These are phyloP conservation scores for Sphagnum fallax DNA, from an alignment of 228 moss, liverwort and hornwort genomes.

Conservation along the genomic window DNA sequence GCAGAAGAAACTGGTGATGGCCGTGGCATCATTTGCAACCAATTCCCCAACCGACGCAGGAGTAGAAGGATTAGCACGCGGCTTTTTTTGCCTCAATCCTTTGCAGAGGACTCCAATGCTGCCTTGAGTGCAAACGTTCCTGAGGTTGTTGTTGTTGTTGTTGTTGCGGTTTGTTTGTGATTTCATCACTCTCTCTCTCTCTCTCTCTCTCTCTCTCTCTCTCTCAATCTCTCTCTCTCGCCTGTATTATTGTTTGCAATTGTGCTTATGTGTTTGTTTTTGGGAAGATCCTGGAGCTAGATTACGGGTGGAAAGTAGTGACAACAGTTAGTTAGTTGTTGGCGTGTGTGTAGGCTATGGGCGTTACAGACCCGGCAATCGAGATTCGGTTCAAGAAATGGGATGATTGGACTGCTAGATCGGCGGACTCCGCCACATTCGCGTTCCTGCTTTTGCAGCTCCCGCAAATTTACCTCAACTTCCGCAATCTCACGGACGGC, in stretches of 20 bases:
- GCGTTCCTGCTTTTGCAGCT: constrained; percentile 81
- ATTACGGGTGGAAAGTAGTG: background rate
- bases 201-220: background rate
- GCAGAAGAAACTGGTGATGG: no score
- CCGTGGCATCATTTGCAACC: no score
- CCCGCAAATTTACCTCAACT: constrained; percentile 73
- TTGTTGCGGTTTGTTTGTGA: background rate
- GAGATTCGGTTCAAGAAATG: constrained; percentile 33
- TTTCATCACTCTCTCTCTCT: background rate
- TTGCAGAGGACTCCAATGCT: constrained; percentile 22
- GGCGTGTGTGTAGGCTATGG: constrained; percentile 7
- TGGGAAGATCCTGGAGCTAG: background rate
- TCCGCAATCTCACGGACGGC: constrained; percentile 63
- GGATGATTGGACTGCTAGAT: constrained; percentile 51
- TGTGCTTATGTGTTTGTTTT: background rate
- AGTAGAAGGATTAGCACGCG: no score
- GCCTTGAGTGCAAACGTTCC: constrained; percentile 8
- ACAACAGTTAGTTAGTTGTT: background rate
- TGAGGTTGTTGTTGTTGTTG: constrained; percentile 17
- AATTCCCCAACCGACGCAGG: no score
- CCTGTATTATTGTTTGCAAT: background rate
- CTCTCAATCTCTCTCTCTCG: background rate
- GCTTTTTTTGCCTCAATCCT: constrained; percentile 9
- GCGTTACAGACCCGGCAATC: constrained; percentile 12
- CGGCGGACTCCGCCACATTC: constrained; percentile 70